Conservation (phyloP, 345 rosid species). For the Rhodamnia rubescens region DNA sequence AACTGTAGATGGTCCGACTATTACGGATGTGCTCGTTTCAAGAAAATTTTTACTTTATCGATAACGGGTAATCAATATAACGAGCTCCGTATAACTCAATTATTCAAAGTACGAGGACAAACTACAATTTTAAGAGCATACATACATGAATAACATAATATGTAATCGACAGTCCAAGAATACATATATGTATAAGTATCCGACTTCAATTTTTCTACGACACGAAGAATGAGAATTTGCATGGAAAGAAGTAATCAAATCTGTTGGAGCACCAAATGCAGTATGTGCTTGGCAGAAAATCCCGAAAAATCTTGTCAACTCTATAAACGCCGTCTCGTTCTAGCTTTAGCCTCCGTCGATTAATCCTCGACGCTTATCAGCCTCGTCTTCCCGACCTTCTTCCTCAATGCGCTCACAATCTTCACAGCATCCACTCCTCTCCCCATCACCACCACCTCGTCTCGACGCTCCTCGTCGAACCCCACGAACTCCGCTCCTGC, state of each 20-base stretch:
- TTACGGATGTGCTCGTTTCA: neutral
- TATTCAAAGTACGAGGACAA: neutral
- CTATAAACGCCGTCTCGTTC: neutral
- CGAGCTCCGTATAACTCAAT: neutral
- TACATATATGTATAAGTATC: neutral
- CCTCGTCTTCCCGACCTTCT: neutral
- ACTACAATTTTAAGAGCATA: neutral
- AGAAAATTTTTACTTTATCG: too few relatives aligned
- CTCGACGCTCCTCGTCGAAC: neutral
- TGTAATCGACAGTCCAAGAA: neutral
- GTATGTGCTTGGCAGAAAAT: neutral
- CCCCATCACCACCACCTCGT: neutral
- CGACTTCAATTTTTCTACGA: neutral
- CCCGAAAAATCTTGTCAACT: neutral
- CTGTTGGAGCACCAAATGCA: neutral
- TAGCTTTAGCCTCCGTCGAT: neutral
- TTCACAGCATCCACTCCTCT: neutral
- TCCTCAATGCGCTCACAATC: neutral
- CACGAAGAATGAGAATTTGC: neutral
- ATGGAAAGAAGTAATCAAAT: neutral
- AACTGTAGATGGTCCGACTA: neutral
- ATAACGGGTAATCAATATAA: too few relatives aligned
- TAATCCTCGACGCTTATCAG: neutral
- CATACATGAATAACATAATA: neutral
- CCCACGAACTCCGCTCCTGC: neutral